Evolutionary conservation across 129 eudicot species (phyloP).

Genomic region (Kitagawia praeruptora): DNA sequence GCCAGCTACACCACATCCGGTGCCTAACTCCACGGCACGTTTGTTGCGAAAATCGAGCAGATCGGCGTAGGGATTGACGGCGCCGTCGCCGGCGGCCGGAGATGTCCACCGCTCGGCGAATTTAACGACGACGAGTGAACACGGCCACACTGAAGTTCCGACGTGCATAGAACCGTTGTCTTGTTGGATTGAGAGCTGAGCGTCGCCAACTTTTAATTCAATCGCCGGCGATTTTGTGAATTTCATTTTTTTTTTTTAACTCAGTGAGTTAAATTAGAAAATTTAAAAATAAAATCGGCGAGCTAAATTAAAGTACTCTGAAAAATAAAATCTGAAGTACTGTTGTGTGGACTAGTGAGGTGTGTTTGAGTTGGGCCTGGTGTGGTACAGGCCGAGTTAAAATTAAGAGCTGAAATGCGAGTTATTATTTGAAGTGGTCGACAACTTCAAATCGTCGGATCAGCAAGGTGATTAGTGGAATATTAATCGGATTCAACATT

Average conservation of each 20-base stretch:
- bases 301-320: no score
- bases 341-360: background rate
- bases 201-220: constrained; percentile 41
- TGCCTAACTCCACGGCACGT: constrained; percentile 76
- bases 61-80: constrained; percentile 45
- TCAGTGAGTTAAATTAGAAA: background rate
- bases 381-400: background rate
- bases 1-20: constrained; percentile 87
- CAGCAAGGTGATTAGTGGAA: background rate
- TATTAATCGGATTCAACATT: no score
- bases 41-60: constrained; percentile 52
- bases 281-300: no score
- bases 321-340: no score
- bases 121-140: constrained; percentile 83
- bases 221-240: constrained; percentile 90
- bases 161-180: constrained; percentile 95
- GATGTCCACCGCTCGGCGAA: constrained; percentile 88
- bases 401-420: background rate
- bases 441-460: background rate
- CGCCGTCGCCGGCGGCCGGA: constrained; percentile 16
- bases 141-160: constrained; percentile 96
- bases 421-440: background rate
- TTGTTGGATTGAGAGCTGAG: constrained; percentile 63
- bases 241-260: constrained; percentile 34
- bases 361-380: background rate